Conservation (phyloP, 1,284 basidiomycete species). For the Puccinia coronata region DNA sequence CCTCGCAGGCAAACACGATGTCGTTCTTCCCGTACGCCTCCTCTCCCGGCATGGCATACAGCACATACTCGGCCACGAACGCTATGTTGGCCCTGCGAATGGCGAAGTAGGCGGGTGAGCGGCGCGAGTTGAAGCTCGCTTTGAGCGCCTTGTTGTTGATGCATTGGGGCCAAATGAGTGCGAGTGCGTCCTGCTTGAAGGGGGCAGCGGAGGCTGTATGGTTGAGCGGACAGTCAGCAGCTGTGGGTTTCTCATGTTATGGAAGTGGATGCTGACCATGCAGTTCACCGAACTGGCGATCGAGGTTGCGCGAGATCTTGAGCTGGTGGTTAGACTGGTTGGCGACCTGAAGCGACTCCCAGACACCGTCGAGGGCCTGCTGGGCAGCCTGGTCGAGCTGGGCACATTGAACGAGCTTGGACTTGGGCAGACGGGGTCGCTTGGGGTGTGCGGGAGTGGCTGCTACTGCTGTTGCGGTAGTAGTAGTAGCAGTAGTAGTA, state of each 20-base stretch:
- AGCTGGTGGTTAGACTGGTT: conserved; percentile 7
- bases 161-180: conserved; percentile 43
- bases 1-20: conserved; percentile 48
- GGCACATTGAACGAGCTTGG: conserved; percentile 31
- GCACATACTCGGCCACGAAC: conserved; percentile 35
- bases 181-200: conserved; percentile 31
- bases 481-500: too few relatives aligned
- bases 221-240: background rate
- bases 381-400: conserved; percentile 34
- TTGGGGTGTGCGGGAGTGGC: too few relatives aligned
- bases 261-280: conserved; percentile 44
- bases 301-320: conserved; percentile 25
- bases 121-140: background rate
- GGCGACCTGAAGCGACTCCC: conserved; percentile 24
- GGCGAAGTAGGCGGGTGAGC: conserved; percentile 18
- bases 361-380: conserved; percentile 21
- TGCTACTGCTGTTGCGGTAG: too few relatives aligned
- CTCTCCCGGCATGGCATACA: conserved; percentile 45
- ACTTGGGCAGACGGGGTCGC: conserved; percentile 26
- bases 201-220: conserved; percentile 13
- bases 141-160: conserved; percentile 36
- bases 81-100: conserved; percentile 39
- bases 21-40: conserved; percentile 47
- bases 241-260: background rate
- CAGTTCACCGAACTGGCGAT: conserved; percentile 42